Base-by-base conservation (phyloP, 805 yeast genomes). In the Millerozyma miso region DNA sequence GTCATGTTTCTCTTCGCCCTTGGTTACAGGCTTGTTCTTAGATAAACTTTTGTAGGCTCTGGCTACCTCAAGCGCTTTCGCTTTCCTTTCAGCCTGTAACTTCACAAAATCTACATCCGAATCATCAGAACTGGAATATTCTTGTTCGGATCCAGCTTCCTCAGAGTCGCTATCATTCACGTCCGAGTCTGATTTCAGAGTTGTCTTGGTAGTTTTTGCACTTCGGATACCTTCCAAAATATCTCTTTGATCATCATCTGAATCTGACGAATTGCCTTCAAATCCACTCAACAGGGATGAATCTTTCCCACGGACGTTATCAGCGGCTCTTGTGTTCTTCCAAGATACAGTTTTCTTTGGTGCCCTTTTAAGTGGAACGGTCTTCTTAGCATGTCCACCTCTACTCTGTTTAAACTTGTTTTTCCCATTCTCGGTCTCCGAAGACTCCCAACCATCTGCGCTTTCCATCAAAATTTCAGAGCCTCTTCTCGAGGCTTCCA, bases 91-190 rank as follows among this genome's bases (percentile, higher is more conserved):
- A 7, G 83, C 85, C 31, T 86, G 85, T 46, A 85, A 62, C 57
- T 77, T 78, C 13, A 85, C 86, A 58, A 82, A 83, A 62, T 85
- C 91, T 2, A 84, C 80, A 50, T 79, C 81, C 31, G 80, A 81
- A 50, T 81, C 88, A 51, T 79, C 83, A 0, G 83, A 78, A 8
- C 81, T 76, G 8, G 76, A 67, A 16, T 71, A 43, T 8, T 44
- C 53, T 19, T 46, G 50, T 3, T 47, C 59, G 5, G 54, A 60
- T 5, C 58, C 54, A 18, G 52, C 54, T 14, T 42, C 50, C 31
- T 36, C 45, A 29, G 35, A 42, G 8, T 32, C 45, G 1, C 42
- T 35, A 8, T 41, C 42, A 5, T 31, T n/a, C 37, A 43, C 37
- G 12, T 38, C 41, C 14, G 32, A 18, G 4, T 35, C 12, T 31